phyloP scores from a whole-genome alignment of 345 rosid species.

The Lumnitzera racemosa region DNA sequence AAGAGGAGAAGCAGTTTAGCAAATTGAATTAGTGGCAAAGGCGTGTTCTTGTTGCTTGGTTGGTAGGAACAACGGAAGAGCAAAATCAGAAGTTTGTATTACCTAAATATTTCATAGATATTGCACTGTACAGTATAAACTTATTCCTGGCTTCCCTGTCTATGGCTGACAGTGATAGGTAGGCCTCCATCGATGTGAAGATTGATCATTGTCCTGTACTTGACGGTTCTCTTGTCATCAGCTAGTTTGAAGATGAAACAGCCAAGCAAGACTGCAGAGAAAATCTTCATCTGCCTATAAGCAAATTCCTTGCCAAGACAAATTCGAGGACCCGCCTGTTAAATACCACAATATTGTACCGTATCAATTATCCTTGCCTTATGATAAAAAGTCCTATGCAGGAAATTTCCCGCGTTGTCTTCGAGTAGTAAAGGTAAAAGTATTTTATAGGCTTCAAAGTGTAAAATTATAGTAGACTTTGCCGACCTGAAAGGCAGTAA shows the following conservation, averaged over 20 bases:
- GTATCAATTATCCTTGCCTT: neutral
- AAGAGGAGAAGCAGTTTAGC: too few species aligned
- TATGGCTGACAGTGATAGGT: conserved; percentile 27
- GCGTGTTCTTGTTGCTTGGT: too few species aligned
- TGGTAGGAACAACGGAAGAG: too few species aligned
- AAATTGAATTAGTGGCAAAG: too few species aligned
- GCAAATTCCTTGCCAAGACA: conserved; percentile 60
- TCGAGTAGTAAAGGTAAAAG: too few species aligned
- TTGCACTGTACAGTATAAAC: neutral
- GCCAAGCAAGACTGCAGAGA: conserved; percentile 32
- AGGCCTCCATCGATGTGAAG: conserved; percentile 62
- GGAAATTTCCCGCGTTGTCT: too few species aligned
- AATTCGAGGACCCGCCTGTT: conserved; percentile 55
- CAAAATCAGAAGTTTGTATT: too few species aligned
- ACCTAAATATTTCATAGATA: too few species aligned
- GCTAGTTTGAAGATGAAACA: conserved; percentile 37
- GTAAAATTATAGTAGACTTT: neutral
- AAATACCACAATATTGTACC: neutral
- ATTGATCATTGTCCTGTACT: conserved; percentile 51
- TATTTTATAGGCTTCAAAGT: too few species aligned
- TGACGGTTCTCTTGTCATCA: conserved; percentile 25
- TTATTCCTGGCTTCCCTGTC: conserved; percentile 6
- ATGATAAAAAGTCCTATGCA: neutral
- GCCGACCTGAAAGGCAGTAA: conserved; percentile 52
- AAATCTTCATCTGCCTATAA: conserved; percentile 57